These are phyloP conservation scores for Mortierella sp. DNA, from an alignment of 371 early-diverging fungal species.

Conservation along the genomic window DNA sequence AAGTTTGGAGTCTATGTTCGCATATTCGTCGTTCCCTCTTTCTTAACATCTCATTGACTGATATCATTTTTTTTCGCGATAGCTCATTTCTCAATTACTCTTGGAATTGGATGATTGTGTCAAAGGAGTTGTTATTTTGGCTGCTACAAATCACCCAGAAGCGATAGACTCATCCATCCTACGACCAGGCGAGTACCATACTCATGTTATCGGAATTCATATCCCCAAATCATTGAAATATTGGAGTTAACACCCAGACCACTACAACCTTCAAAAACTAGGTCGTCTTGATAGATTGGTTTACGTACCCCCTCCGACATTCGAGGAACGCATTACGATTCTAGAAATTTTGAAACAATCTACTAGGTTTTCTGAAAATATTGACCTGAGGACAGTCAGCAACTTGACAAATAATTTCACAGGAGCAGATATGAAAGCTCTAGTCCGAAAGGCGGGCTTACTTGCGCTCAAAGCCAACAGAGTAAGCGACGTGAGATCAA, in stretches of 20 bases:
- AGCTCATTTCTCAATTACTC: constrained; percentile 80
- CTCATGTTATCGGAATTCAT: no score
- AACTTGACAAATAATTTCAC: constrained; percentile 69
- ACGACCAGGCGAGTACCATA: constrained; percentile 72
- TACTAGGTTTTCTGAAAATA: constrained; percentile 61
- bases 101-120: constrained; percentile 83
- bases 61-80: background rate
- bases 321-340: constrained; percentile 77
- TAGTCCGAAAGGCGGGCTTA: constrained; percentile 83
- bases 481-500: constrained; percentile 6
- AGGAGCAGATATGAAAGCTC: constrained; percentile 88
- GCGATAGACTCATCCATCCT: constrained; percentile 85
- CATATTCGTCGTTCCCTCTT: no score
- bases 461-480: constrained; percentile 62
- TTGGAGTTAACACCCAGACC: no score
- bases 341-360: constrained; percentile 71
- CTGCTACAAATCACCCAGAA: constrained; percentile 93
- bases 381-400: constrained; percentile 69
- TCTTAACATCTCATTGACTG: no score
- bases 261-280: constrained; percentile 10
- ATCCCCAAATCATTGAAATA: no score
- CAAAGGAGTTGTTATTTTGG: constrained; percentile 75
- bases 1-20: background rate
- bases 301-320: constrained; percentile 79
- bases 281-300: constrained; percentile 90